Base-by-base conservation (phyloP, 2,329 filamentous ascomycete genomes). In the Dactylella cylindrospora region DNA sequence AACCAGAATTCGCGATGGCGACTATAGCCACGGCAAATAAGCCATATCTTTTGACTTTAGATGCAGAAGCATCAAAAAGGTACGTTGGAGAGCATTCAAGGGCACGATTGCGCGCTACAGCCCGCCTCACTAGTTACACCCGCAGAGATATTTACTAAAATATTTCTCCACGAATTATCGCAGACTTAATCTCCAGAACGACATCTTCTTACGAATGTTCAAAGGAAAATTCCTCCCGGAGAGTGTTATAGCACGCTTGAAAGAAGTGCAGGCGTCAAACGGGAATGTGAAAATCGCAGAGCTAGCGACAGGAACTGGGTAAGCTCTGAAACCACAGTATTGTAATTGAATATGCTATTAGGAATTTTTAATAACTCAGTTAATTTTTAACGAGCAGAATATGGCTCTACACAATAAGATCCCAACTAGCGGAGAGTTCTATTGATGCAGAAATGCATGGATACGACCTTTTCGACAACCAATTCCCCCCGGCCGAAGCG, bases 41-140 rank as follows among this genome's bases (percentile, higher is more conserved):
- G 20, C 46, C 39, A 3, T 61, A 52, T 31, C 22, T 47, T 10
- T 39, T 61, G 23, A 61, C 51, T 12, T 13, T 52, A n/a, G 54
- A 61, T n/a, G 54, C 46, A 12, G 47, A 46, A 13, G 54, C 54
- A 22, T 61, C 54, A 13, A 61, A 53, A 7, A 61, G 54, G 54
- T 61, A 47, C 12, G 32, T 9, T 19, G n/a, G 20, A 15, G 22
- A 12, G 4, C 4, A 23, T 41, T 41, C 3, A 35, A 35, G n/a
- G n/a, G n/a, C n/a, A n/a, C n/a, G n/a, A n/a, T n/a, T n/a, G n/a
- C n/a, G n/a, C n/a, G n/a, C n/a, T n/a, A n/a, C n/a, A n/a, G n/a
- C n/a, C n/a, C n/a, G n/a, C n/a, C n/a, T n/a, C n/a, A n/a, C n/a
- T 31, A 17, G 20, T 19, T 26, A 19, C 28, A 29, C 9, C 25